Conservation (phyloP, 495 filamentous ascomycete species). For the Aspergillus hancockii region DNA sequence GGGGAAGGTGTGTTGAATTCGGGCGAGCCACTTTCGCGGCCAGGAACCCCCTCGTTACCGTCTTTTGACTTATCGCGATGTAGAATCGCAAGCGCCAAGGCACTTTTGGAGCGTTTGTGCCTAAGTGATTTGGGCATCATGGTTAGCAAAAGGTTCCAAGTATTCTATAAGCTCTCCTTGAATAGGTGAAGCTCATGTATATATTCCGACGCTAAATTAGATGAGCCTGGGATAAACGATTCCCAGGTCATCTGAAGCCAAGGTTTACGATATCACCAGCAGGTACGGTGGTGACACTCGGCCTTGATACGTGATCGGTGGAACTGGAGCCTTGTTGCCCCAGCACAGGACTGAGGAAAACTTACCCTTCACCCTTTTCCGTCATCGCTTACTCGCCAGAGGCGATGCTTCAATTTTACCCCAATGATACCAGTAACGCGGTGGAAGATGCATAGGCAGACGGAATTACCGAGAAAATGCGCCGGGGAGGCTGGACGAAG, state of each 20-base stretch:
- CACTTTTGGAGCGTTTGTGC: slow-evolving; percentile 57
- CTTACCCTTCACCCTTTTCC: slow-evolving; percentile 34
- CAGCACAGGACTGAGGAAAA: not conserved
- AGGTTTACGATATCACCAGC: not conserved
- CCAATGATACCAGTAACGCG: not conserved
- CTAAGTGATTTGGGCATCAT: slow-evolving; percentile 30
- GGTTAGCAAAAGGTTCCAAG: slow-evolving; percentile 25
- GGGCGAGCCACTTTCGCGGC: slow-evolving; percentile 32
- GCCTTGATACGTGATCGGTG: slow-evolving; percentile 10
- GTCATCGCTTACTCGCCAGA: slow-evolving; percentile 23
- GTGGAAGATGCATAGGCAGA: slow-evolving; percentile 1
- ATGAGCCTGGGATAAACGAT: not conserved
- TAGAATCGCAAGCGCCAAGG: slow-evolving; percentile 52
- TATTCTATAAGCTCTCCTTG: not conserved
- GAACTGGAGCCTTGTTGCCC: slow-evolving; percentile 10
- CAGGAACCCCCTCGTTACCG: slow-evolving; percentile 27
- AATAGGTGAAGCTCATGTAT: not conserved
- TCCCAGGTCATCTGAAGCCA: not conserved
- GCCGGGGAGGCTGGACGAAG: not conserved
- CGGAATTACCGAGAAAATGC: not conserved
- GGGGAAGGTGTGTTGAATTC: slow-evolving; percentile 31
- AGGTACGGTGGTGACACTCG: not conserved
- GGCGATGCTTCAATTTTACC: slow-evolving; percentile 5
- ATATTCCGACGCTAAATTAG: not conserved
- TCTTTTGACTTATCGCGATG: slow-evolving; percentile 52